These are phyloP conservation scores for Neophaeococcomyces mojaviensis DNA, from an alignment of 2,329 filamentous ascomycete genomes.

Conservation along the genomic window DNA sequence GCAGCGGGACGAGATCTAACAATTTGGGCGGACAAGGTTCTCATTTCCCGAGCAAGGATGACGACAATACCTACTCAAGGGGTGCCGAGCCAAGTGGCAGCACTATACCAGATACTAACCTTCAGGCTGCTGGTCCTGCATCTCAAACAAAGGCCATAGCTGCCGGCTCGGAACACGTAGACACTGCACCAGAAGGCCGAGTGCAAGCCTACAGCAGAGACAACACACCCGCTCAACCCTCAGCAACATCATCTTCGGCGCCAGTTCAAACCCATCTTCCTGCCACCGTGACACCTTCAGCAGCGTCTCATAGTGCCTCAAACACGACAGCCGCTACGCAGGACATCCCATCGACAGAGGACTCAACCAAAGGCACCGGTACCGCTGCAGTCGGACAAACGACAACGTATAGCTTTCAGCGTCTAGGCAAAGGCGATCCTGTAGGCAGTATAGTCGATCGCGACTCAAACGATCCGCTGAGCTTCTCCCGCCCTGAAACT, in stretches of 20 bases:
- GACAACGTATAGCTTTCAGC: slow-evolving; percentile 17
- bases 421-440: slow-evolving; percentile 16
- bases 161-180: not conserved
- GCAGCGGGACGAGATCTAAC: not conserved
- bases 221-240: too few relatives aligned
- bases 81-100: not conserved
- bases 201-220: not conserved
- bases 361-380: not conserved
- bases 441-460: slow-evolving; percentile 16
- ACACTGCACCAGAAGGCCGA: not conserved
- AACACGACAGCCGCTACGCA: too few relatives aligned
- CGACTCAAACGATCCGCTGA: slow-evolving; percentile 17
- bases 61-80: not conserved
- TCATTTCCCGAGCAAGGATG: slow-evolving; percentile 15
- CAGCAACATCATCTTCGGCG: too few relatives aligned
- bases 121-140: not conserved
- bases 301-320: not conserved
- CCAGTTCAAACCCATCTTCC: not conserved
- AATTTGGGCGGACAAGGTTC: slow-evolving; percentile 16
- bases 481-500: slow-evolving; percentile 18
- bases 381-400: slow-evolving; percentile 17
- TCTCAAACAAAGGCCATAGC: not conserved
- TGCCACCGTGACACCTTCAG: not conserved
- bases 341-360: not conserved
- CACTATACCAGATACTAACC: not conserved